Base-by-base conservation (phyloP, 306 rosid genomes). In the Cucumis cinereus region DNA sequence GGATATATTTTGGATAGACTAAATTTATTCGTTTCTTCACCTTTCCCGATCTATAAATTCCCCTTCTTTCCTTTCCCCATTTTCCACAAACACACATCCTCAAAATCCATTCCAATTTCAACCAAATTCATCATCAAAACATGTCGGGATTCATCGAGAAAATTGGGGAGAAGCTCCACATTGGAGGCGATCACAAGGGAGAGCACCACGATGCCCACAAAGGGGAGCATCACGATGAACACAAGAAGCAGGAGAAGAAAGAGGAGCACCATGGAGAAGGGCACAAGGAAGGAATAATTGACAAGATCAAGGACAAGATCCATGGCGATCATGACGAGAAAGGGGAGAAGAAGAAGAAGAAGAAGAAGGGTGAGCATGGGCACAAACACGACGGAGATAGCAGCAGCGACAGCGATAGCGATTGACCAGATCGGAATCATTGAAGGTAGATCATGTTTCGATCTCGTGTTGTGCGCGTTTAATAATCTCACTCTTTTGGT, bases 271-370 rank as follows among this genome's bases (percentile, higher is more conserved):
- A 36, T 17, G 50, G 40, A 5, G 50, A 17, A 9, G 72, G 35
- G 5, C 73, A 68, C 20, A 69, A 69, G 74, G 74, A 43, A 43
- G 74, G 74, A 2, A 12, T 69, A 6, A 14, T 69, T 3, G 56
- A 69, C 6, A 69, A 69, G 56, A 69, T 69, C 74, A 69, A 69
- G 56, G 74, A 69, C 36, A 69, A 69, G 74, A 69, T 69, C 74
- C 74, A 69, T 14, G 74, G 74, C 0, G 74, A 67, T 14, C 41
- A 63, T 7, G 38, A 45, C 0, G 20, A 67, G 0, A 67, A 67
- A 11, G 73, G 56, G 1, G 74, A 69, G 22, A 69, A 68, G 10
- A n/a, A 23, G 55, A 22, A 43, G 36, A 43, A 69, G 19, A 20
- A 45, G 38, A 23, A 23, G 22, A 3, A 69, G 6, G 55, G 20